phyloP scores from a whole-genome alignment of 139 green algal genomes.

The Chlamydomonas incerta region DNA sequence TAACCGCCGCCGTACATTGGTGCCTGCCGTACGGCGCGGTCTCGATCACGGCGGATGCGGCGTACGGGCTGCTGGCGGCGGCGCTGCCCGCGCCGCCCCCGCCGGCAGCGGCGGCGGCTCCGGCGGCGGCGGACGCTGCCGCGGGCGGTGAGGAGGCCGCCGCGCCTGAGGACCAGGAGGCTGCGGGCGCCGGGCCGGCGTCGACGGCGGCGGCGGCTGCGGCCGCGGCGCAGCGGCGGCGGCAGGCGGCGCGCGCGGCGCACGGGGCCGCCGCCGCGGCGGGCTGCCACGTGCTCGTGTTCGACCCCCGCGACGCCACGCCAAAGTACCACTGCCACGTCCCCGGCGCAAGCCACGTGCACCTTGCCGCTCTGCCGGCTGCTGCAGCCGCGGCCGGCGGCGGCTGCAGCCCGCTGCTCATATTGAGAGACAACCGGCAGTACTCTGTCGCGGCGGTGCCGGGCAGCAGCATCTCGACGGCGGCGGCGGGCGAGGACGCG shows the following conservation, averaged over 20 bases:
- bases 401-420: constrained; percentile 55
- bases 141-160: neutral
- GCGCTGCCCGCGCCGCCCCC: constrained; percentile 38
- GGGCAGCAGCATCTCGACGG: neutral
- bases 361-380: constrained; percentile 37
- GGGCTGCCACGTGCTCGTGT: constrained; percentile 58
- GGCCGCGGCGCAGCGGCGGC: neutral
- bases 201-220: neutral
- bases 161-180: neutral
- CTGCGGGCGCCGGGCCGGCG: neutral
- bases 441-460: constrained; percentile 35
- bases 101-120: neutral
- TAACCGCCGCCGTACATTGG: constrained; percentile 67
- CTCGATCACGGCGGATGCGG: constrained; percentile 25
- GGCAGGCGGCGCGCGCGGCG: neutral
- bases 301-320: constrained; percentile 38
- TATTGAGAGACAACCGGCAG: constrained; percentile 61
- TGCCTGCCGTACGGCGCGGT: constrained; percentile 21
- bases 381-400: constrained; percentile 5
- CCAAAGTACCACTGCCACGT: constrained; percentile 43
- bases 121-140: neutral
- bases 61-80: constrained; percentile 53
- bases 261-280: constrained; percentile 13
- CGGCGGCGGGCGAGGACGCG: neutral
- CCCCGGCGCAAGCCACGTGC: constrained; percentile 18